Evolutionary conservation across 495 filamentous ascomycete species (phyloP), one percentile per base, ranked within the genome.

Genomic region (Lasiosphaeria hispida): DNA sequence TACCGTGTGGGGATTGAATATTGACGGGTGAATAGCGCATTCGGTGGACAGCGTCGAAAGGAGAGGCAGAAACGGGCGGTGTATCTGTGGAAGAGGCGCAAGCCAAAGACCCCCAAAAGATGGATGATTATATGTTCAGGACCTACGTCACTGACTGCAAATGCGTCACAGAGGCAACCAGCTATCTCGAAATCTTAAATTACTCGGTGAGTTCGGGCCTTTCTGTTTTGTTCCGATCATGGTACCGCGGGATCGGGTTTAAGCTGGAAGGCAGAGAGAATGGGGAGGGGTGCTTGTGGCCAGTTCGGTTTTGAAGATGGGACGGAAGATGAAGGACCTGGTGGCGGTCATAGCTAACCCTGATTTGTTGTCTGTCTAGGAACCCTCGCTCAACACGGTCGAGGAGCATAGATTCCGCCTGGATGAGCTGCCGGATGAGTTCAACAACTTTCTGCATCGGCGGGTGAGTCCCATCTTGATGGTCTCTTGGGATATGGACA

Each of bases 81-180:
- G n/a, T n/a, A n/a, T n/a, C n/a, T n/a, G n/a, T n/a, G n/a, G n/a
- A n/a, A n/a, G n/a, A n/a, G 41, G 41, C 23, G 23, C 23, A 0
- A 10, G 17, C 13, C 7, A 15, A 40, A 8, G 35, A 35, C 18
- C 1, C 37, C 19, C 15, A 47, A 15, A 68, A 58, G 35, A 83
- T 83, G 81, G 81, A 83, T 64, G 74, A 81, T 61, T 83, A 81
- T 59, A 72, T 82, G 63, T 83, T 83, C 44, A 63, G 68, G 48
- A 18, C 48, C 1, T 70, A 79, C 48, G 70, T 83, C 44, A 53
- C 65, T 2, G 41, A 69, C n/a, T 82, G 74, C 62, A 69, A 67
- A 44, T 52, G 61, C 11, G 77, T 82, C 10, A 49, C 61, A 18
- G 81, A 83, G 59, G 66, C 63, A 15, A 83, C 80, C 15, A 70